phyloP scores from a whole-genome alignment of 1,139 yeast genomes.

The Saccharomycopsis phalli region DNA sequence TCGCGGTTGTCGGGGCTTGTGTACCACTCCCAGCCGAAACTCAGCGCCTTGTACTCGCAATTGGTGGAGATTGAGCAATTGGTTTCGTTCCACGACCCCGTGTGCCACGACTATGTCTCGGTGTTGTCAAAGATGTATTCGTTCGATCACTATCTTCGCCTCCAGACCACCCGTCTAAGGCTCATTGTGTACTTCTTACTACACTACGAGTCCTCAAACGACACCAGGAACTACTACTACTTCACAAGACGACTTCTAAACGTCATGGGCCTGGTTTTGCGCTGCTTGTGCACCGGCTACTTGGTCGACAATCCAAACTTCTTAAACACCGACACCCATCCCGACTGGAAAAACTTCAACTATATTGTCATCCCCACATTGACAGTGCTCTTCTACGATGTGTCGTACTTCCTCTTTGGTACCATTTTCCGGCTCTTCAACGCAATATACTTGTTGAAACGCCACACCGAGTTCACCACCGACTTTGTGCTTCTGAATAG shows the following conservation, averaged over 20 bases:
- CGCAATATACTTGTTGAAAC: neutral
- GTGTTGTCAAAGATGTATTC: neutral
- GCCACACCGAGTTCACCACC: neutral
- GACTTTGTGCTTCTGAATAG: neutral
- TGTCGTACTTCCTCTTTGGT: neutral
- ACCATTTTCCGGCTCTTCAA: neutral
- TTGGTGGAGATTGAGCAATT: neutral
- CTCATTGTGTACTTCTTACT: neutral
- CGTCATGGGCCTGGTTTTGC: neutral
- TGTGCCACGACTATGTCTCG: neutral
- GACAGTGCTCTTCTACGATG: neutral
- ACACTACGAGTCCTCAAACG: constrained; percentile 2
- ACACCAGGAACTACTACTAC: constrained; percentile 1
- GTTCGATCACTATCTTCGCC: neutral
- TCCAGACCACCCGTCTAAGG: neutral
- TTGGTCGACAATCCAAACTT: constrained; percentile 1
- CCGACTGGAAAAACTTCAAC: constrained; percentile 5
- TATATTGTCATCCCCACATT: neutral
- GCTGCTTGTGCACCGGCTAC: neutral
- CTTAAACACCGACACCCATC: neutral
- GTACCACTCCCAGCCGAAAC: neutral
- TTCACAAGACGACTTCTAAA: neutral
- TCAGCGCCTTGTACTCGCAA: neutral
- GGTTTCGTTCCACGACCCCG: neutral
- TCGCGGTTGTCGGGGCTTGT: neutral